Base-by-base conservation (phyloP, 768 basidiomycete species). In the Lyophyllum atratum region DNA sequence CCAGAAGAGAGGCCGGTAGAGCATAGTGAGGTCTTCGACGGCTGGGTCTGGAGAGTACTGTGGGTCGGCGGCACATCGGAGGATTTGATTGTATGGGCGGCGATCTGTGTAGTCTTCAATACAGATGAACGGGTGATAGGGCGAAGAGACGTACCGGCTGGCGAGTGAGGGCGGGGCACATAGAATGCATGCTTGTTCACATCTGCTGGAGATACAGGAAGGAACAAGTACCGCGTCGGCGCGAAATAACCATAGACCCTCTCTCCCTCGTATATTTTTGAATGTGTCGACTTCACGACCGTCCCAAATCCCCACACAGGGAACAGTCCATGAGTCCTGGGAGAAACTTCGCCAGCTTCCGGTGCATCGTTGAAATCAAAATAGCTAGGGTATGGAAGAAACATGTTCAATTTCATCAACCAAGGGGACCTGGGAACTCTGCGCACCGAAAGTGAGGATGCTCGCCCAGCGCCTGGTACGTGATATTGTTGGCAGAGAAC, bases 251-350 rank as follows among this genome's bases (percentile, higher is more conserved):
- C 87, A 64, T 86, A 87, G 12, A 90, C 74, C 10, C 84, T 76
- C 65, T 89, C 87, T 7, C 85, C 86, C 31, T 70, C 52, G 22
- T 68, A 54, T 28, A 89, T 79, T 51, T 75, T 76, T 2, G 74
- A 65, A 64, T 83, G 80, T 0, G 74, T 74, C 0, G 85, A 87
- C 40, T 63, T 66, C 4, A 81, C 63, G 3, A 89, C 67, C 0
- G 81, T 84, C 12, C 83, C 87, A 57, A 87, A 89, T 9, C 86
- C 88, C 87, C 87, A 89, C 6, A 89, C 88, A 0, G 87, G 87
- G 17, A 86, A 79, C 25, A 89, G 64, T 0, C 86, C 88, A 64
- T 89, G 83, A 0, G 81, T 82, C 53, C 73, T 71, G 4, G 77
- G 61, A 3, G 81, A 81, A 6, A 78, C 73, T 10, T 63, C 63